Percentiles rank a stretch among this genome's conserved stretches.
These are phyloP conservation scores for Diaporthe citrichinensis DNA, from an alignment of 2,329 filamentous ascomycete species.

Conservation along the genomic window DNA sequence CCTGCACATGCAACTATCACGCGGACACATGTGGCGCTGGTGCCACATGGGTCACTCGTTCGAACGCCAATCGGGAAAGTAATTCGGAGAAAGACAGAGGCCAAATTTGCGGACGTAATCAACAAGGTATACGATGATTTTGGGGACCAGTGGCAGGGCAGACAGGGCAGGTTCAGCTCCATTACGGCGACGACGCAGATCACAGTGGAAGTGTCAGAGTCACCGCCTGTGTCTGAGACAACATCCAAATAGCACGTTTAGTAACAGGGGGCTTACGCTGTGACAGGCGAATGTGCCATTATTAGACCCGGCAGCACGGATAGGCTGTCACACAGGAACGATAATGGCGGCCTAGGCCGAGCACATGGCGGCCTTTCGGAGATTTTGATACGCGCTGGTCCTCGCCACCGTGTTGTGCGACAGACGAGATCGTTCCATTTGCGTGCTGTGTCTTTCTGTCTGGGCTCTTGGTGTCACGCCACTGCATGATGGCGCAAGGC, in stretches of 20 bases:
- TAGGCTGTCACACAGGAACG: background rate
- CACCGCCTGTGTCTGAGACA: conserved; percentile 24
- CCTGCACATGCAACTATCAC: conserved; percentile 25
- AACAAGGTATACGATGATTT: conserved; percentile 23
- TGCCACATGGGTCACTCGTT: conserved; percentile 19
- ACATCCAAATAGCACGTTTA: conserved; percentile 1
- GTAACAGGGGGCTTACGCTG: background rate
- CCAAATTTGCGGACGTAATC: conserved; percentile 22
- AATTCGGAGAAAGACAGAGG: conserved; percentile 35
- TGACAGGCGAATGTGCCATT: background rate
- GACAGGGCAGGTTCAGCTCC: conserved; percentile 27
- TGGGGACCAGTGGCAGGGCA: conserved; percentile 36
- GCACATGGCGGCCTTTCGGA: background rate
- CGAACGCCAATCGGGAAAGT: conserved; percentile 38
- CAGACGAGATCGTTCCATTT: background rate
- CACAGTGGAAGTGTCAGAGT: conserved; percentile 27
- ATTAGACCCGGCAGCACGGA: conserved; percentile 8
- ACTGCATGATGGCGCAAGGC: background rate
- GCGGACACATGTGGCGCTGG: conserved; percentile 32
- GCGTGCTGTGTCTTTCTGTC: background rate
- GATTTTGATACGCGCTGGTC: background rate
- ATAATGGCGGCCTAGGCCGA: background rate
- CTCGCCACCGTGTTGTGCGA: background rate
- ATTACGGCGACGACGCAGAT: conserved; percentile 36
- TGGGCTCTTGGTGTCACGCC: background rate